Conservation (phyloP, 1,139 yeast genomes). For the Saccharomyces pastorianus region DNA sequence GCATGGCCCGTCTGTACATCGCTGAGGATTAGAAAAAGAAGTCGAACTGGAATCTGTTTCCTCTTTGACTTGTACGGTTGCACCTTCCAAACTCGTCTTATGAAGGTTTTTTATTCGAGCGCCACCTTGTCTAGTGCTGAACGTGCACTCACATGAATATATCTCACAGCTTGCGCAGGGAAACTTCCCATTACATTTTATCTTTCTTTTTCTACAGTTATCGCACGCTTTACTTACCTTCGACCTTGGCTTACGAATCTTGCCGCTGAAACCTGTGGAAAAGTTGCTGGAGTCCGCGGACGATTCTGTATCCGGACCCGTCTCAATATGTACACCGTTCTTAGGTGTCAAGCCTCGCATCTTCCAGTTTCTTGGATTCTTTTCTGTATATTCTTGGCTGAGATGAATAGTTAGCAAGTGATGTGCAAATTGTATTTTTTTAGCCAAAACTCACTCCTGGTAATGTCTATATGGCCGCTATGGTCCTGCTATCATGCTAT, state of each 20-base stretch:
- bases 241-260: constrained; percentile 10
- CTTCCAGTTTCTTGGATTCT: background rate
- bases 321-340: background rate
- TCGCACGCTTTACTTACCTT: constrained; percentile 48
- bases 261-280: constrained; percentile 1
- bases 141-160: constrained; percentile 26
- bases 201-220: constrained; percentile 51
- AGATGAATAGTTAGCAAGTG: background rate
- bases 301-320: background rate
- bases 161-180: constrained; percentile 31
- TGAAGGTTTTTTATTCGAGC: background rate
- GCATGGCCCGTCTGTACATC: background rate
- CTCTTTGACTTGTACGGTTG: background rate
- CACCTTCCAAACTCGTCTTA: background rate
- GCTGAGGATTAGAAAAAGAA: background rate
- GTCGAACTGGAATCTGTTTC: background rate
- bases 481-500: background rate
- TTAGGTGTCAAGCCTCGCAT: background rate
- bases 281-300: background rate
- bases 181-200: constrained; percentile 49
- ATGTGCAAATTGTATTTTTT: background rate
- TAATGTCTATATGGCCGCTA: background rate
- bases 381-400: background rate
- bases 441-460: background rate
- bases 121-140: constrained; percentile 2